A percentile compares a stretch with the other conserved stretches of the same genome.
Conservation (phyloP, 1,139 yeast genomes). For the Scheffersomyces segobiensis region DNA sequence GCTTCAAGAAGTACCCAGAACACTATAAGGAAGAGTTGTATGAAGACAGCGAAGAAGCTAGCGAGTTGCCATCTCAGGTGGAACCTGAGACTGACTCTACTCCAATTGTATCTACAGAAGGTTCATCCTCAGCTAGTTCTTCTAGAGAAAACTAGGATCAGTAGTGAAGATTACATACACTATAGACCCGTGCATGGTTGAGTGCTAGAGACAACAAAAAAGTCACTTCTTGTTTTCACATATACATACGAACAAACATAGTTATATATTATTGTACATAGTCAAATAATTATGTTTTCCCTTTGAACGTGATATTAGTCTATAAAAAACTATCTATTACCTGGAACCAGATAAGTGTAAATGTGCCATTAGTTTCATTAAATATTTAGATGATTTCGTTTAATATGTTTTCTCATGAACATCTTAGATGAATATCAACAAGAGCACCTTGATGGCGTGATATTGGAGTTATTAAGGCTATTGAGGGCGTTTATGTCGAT, state of each 20-base stretch:
- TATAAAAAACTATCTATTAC: neutral
- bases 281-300: neutral
- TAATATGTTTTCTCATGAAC: neutral
- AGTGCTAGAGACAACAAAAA: neutral
- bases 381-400: neutral
- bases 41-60: slow-evolving; percentile 56
- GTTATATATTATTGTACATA: neutral
- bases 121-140: slow-evolving; percentile 2
- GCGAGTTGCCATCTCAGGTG: neutral
- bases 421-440: slow-evolving; percentile 13
- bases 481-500: slow-evolving; percentile 31
- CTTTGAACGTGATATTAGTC: neutral
- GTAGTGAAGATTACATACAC: neutral
- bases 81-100: slow-evolving; percentile 7
- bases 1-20: slow-evolving; percentile 93
- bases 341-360: neutral
- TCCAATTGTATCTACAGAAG: slow-evolving; percentile 13
- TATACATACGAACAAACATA: neutral
- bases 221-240: neutral
- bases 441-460: slow-evolving; percentile 19
- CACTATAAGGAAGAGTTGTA: slow-evolving; percentile 89
- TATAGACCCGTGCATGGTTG: neutral
- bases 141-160: neutral
- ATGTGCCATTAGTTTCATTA: neutral
- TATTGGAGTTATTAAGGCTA: neutral